Conservation (phyloP, 495 filamentous ascomycete genomes). For the Aspergillus asperescens region DNA sequence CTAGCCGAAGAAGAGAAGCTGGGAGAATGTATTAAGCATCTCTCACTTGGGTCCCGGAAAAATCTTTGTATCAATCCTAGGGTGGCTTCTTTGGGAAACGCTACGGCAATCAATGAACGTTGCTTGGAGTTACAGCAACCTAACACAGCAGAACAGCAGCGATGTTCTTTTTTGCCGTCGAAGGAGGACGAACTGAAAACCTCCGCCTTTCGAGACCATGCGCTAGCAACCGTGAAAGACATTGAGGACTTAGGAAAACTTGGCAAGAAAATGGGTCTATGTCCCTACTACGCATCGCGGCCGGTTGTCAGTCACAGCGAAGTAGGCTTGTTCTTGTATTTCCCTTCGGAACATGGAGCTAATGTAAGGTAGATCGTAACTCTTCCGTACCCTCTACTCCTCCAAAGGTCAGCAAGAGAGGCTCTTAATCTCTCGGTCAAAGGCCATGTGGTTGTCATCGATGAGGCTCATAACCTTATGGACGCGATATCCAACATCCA, state of each 20-base stretch:
- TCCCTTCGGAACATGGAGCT: conserved; percentile 1
- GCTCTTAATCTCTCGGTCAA: conserved; percentile 81
- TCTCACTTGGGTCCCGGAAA: conserved; percentile 85
- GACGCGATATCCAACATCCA: conserved; percentile 86
- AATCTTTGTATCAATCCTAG: conserved; percentile 88
- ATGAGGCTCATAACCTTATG: conserved; percentile 98
- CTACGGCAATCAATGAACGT: conserved; percentile 89
- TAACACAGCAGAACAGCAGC: conserved; percentile 56
- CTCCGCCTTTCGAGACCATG: conserved; percentile 81
- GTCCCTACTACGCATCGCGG: conserved; percentile 93
- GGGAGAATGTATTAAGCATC: conserved; percentile 69
- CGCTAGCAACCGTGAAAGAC: conserved; percentile 78
- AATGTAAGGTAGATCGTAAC: conserved; percentile 69
- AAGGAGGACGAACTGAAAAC: conserved; percentile 66
- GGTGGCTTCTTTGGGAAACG: conserved; percentile 63
- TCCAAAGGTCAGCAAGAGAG: conserved; percentile 86
- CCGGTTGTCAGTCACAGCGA: conserved; percentile 75
- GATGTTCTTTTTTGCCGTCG: conserved; percentile 74
- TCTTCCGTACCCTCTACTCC: conserved; percentile 82
- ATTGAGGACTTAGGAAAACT: conserved; percentile 84
- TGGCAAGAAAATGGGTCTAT: conserved; percentile 75
- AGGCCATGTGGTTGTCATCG: conserved; percentile 84
- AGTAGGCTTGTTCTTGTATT: conserved; percentile 32
- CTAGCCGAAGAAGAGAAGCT: conserved; percentile 27
- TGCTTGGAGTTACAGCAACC: conserved; percentile 87